Conservation (phyloP, 192 early-diverging fungal genomes). For the Neocallimastix lanati region DNA sequence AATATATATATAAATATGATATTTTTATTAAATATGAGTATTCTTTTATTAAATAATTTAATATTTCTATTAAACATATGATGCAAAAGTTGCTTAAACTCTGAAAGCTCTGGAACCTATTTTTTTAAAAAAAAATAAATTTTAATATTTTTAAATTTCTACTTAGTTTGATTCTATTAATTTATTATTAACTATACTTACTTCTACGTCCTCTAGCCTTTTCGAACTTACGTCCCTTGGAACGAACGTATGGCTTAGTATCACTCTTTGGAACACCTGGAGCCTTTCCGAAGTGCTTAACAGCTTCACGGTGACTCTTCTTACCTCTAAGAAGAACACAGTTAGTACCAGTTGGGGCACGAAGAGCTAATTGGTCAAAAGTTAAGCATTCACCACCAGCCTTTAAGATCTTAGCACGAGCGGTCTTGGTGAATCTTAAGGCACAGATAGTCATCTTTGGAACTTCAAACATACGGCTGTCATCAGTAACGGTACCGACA, state of each 20-base stretch:
- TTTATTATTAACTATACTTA: too few relatives aligned
- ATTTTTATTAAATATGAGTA: background rate
- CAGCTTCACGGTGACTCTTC: constrained; percentile 85
- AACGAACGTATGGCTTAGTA: constrained; percentile 75
- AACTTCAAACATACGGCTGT: constrained; percentile 72
- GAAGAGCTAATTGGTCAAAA: constrained; percentile 95
- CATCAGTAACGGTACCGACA: constrained; percentile 94
- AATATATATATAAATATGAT: background rate
- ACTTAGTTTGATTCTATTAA: too few relatives aligned
- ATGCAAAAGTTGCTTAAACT: background rate
- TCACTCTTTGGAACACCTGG: constrained; percentile 41
- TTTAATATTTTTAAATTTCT: too few relatives aligned
- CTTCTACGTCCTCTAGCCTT: constrained; percentile 90
- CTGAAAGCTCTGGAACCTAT: background rate
- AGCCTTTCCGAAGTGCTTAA: constrained; percentile 91
- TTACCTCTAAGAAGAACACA: constrained; percentile 88
- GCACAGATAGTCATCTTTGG: constrained; percentile 94
- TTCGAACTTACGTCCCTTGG: constrained; percentile 99
- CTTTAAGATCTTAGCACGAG: constrained; percentile 92
- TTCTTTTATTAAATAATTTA: background rate
- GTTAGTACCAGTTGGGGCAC: constrained; percentile 91
- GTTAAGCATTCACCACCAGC: constrained; percentile 98
- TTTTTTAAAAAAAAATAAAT: background rate
- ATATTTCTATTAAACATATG: background rate
- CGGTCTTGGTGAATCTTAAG: constrained; percentile 85